Evolutionary conservation across 2,329 filamentous ascomycete species (phyloP), one percentile per base, ranked within the genome.

Genomic region (Aspergillus nomiae): DNA sequence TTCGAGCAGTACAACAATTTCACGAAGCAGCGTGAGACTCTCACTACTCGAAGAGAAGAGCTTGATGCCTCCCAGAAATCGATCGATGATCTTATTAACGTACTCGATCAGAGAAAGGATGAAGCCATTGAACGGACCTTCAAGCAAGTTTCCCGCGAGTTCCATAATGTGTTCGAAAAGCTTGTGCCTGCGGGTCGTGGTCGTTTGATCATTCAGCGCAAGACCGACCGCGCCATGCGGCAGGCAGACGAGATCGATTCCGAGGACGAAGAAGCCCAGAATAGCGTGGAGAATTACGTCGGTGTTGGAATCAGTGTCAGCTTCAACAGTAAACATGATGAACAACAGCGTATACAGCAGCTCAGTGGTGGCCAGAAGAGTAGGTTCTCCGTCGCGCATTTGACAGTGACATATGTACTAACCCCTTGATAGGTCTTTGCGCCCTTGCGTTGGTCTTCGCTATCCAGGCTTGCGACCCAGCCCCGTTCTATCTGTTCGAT

Each of bases 1-100:
- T 97, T 98, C 75, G 96, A 99, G 79, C 95, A 99, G 77, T 99
- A 98, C 82, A 96, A 94, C 81, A 96, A 90, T 80, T 99, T 98
- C 77, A 97, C 94, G 9, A 91, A 89, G 57, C 92, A 97, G 78
- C 90, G 96, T 62, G 94, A 97, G 65, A 90, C 90, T 26, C 84
- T 99, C 21, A 91, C 91, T 56, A 90, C 91, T 73, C 90, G 95
- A 69, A 88, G 94, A 56, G 87, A 90, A 70, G 95, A 98, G 76
- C 87, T 99, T 12, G 92, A 97, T 71, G 89, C 88, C 16, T 94
- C 92, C 3, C 92, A 96, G 69, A 85, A 84, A 41, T 94, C 92
- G 1, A 99, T 99, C 70, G 90, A 96, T 74, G 92, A 96, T 70
- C 88, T 99, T 30, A 96, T 99, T 63, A 89, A 91, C 64, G 91